Conservation (phyloP, 805 yeast genomes). For the Cyberlindnera maritima region DNA sequence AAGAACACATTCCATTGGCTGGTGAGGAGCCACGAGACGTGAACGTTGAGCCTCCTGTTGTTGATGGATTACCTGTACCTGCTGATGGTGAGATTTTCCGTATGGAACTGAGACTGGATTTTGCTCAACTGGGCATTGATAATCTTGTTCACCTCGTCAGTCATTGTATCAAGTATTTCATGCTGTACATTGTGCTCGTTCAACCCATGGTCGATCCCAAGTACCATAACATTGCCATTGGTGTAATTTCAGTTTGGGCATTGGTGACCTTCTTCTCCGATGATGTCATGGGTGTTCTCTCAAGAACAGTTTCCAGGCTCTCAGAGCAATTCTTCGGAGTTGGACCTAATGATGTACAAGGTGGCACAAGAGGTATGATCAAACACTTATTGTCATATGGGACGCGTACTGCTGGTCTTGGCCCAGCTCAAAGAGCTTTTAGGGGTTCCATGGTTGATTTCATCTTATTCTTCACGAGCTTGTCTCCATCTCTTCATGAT, state of each 20-base stretch:
- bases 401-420: background rate
- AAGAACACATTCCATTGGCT: background rate
- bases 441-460: constrained; percentile 4
- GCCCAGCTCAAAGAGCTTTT: constrained; percentile 1
- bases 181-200: background rate
- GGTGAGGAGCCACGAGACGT: background rate
- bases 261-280: background rate
- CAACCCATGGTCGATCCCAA: background rate
- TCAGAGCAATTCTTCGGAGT: background rate
- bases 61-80: background rate
- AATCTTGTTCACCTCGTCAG: background rate
- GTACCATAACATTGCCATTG: background rate
- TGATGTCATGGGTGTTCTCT: background rate
- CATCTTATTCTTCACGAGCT: constrained; percentile 11
- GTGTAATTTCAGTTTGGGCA: background rate
- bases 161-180: background rate
- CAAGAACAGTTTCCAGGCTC: background rate
- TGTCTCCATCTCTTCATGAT: constrained; percentile 13
- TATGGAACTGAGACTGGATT: background rate
- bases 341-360: background rate
- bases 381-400: constrained; percentile 2
- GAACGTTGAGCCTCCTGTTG: background rate
- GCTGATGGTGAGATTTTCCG: background rate
- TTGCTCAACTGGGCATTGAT: background rate
- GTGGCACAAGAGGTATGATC: background rate